Evolutionary conservation across 495 filamentous ascomycete genomes (phyloP).

Genomic region (Sordaria brevicollis): DNA sequence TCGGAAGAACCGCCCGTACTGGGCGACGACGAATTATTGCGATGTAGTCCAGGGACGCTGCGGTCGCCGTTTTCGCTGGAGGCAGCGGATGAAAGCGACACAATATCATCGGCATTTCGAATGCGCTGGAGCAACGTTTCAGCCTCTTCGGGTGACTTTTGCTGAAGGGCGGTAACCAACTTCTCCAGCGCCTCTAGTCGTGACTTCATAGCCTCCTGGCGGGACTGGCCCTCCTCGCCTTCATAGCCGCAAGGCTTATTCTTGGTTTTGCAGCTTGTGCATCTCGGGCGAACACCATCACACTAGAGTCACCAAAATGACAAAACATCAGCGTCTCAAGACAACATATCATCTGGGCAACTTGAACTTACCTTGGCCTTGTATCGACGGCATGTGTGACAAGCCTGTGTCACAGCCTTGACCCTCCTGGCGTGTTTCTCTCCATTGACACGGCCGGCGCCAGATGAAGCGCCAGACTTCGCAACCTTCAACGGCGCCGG

Average conservation of each 20-base stretch:
- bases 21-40: not conserved
- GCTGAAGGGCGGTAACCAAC: conserved; percentile 11
- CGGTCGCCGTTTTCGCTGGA: not conserved
- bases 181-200: conserved; percentile 16
- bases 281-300: conserved; percentile 18
- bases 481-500: conserved; percentile 6
- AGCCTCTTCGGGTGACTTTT: conserved; percentile 12
- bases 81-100: not conserved
- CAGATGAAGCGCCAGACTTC: not conserved
- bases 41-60: not conserved
- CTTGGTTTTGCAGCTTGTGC: conserved; percentile 12
- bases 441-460: not conserved
- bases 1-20: not conserved
- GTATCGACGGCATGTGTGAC: conserved; percentile 13
- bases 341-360: not conserved
- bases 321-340: not conserved
- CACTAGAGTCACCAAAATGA: conserved; percentile 4
- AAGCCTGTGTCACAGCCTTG: conserved; percentile 18
- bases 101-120: conserved; percentile 3
- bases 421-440: conserved; percentile 9
- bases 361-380: conserved; percentile 11
- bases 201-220: conserved; percentile 12
- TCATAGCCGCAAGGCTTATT: conserved; percentile 13
- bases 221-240: conserved; percentile 21
- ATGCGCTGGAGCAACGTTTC: conserved; percentile 10